These are phyloP conservation scores for Rhizoclosmatium globosum DNA, from an alignment of 192 early-diverging fungal species.

Conservation along the genomic window DNA sequence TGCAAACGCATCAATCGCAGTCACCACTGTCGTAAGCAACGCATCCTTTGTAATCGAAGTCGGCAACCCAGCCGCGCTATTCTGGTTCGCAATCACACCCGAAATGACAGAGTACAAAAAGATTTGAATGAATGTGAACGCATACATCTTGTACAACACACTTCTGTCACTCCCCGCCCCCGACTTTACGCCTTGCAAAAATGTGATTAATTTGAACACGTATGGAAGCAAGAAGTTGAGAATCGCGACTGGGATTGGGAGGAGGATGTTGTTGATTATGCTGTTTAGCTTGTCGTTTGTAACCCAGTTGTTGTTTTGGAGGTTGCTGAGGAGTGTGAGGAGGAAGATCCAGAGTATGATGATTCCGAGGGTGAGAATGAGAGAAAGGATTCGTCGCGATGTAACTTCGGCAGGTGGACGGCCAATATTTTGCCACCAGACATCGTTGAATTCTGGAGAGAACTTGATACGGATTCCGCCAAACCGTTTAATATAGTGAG, in stretches of 20 bases:
- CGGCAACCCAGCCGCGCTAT: slow-evolving; percentile 3
- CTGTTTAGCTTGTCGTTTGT: neutral
- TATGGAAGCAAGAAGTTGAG: slow-evolving; percentile 6
- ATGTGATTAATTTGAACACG: slow-evolving; percentile 6
- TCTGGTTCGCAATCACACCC: slow-evolving; percentile 5
- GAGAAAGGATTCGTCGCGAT: slow-evolving; percentile 1
- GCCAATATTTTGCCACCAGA: slow-evolving; percentile 25
- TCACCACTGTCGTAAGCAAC: neutral
- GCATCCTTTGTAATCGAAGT: slow-evolving; percentile 3
- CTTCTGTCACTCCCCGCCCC: slow-evolving; percentile 17
- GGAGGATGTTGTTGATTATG: neutral
- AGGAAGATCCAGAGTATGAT: slow-evolving; percentile 10
- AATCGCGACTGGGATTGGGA: slow-evolving; percentile 26
- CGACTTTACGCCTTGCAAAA: slow-evolving; percentile 29
- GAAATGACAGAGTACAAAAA: slow-evolving; percentile 20
- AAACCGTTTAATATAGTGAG: slow-evolving; percentile 1
- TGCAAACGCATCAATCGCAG: slow-evolving; percentile 13
- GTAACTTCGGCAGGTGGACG: slow-evolving; percentile 12
- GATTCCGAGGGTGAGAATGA: slow-evolving; percentile 9
- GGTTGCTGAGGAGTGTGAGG: neutral
- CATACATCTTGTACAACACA: slow-evolving; percentile 24
- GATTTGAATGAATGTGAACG: slow-evolving; percentile 15
- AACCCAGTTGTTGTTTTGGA: slow-evolving; percentile 15
- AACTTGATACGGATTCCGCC: slow-evolving; percentile 32
- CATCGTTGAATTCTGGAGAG: slow-evolving; percentile 22